Conservation (phyloP, 73 alveolate genomes). For the Effrenium voratum region DNA sequence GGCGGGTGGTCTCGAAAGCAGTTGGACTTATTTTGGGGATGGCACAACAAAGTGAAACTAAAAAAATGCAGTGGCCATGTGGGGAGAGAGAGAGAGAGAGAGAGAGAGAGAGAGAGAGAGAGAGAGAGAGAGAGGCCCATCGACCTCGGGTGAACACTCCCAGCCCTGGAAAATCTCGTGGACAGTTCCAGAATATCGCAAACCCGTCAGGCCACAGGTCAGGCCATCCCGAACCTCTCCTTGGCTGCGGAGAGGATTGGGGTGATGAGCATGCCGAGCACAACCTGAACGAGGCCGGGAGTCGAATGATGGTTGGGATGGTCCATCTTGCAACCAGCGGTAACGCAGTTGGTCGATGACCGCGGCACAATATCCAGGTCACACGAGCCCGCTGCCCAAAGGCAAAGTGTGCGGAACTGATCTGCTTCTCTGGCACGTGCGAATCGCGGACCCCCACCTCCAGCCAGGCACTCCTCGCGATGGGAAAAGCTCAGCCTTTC, state of each 20-base stretch:
- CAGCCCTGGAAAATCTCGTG: neutral
- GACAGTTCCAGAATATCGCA: neutral
- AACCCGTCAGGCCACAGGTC: neutral
- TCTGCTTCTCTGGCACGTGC: neutral
- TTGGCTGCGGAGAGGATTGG: slow-evolving; percentile 81
- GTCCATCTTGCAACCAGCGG: too few relatives aligned
- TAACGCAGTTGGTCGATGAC: neutral
- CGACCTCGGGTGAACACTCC: neutral
- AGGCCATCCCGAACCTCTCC: neutral
- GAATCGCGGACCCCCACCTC: neutral
- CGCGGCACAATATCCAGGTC: neutral
- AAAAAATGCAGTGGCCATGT: too few relatives aligned
- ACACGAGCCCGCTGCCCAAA: neutral
- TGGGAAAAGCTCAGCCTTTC: neutral
- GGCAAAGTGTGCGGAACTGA: neutral
- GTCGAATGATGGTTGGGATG: neutral
- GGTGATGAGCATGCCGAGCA: slow-evolving; percentile 75
- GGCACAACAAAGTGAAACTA: neutral
- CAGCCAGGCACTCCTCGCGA: slow-evolving; percentile 74
- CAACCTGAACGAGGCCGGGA: slow-evolving; percentile 1
- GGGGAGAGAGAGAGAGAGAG: too few relatives aligned
- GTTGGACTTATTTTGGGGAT: neutral
- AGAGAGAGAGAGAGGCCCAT: neutral
- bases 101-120: neutral
- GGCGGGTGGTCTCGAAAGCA: neutral